Evolutionary conservation across 345 rosid species (phyloP).

Genomic region (Salix brachista): DNA sequence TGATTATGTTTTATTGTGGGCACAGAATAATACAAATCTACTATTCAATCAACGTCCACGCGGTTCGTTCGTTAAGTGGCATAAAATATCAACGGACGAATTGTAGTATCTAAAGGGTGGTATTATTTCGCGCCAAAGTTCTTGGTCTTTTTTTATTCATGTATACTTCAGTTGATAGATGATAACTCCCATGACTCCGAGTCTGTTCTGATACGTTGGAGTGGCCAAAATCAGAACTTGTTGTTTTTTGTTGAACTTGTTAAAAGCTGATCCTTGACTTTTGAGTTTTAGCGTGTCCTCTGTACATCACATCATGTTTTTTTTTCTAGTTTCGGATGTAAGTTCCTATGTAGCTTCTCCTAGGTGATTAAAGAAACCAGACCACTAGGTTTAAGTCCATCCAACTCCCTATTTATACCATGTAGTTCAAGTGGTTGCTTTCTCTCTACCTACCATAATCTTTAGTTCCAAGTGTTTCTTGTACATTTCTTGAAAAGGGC

Average conservation of each 20-base stretch:
- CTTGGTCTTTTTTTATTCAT: background rate
- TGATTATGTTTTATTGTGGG: background rate
- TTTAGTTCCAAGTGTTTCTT: background rate
- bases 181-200: background rate
- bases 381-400: background rate
- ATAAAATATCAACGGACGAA: background rate
- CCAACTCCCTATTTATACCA: background rate
- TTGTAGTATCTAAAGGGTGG: background rate
- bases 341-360: constrained; percentile 16
- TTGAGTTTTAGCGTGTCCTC: constrained; percentile 7
- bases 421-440: background rate
- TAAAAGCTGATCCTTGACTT: background rate
- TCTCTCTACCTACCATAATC: background rate
- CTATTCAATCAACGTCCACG: constrained; percentile 12
- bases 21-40: background rate
- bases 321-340: background rate
- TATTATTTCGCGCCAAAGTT: background rate
- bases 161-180: background rate
- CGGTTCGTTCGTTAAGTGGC: constrained; percentile 6
- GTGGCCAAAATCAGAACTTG: background rate
- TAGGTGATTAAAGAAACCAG: background rate
- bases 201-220: background rate
- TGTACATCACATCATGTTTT: background rate
- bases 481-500: background rate
- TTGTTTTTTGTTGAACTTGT: background rate